Evolutionary conservation across 2,329 filamentous ascomycete species (phyloP).

Genomic region (Pezicula rhizophila): DNA sequence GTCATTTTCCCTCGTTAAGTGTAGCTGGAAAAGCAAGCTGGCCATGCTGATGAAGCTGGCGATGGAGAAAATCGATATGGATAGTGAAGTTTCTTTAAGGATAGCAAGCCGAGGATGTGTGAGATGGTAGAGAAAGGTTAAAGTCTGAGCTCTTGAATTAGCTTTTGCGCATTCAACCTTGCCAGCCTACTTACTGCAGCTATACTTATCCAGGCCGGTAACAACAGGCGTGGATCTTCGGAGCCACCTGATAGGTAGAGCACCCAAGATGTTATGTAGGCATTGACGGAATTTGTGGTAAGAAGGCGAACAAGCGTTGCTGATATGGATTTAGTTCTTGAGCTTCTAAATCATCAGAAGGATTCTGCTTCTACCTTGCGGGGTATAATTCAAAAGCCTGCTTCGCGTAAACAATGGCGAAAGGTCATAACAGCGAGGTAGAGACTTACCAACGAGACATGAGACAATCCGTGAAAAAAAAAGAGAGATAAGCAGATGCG

Average conservation of each 20-base stretch:
- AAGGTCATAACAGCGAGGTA: neutral
- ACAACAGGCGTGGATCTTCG: conserved; percentile 61
- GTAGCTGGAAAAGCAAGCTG: conserved; percentile 59
- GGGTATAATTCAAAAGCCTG: conserved; percentile 80
- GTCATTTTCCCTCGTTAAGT: conserved; percentile 32
- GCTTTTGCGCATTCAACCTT: neutral
- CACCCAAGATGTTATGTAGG: conserved; percentile 67
- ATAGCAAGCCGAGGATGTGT: conserved; percentile 76
- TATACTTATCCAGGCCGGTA: conserved; percentile 74
- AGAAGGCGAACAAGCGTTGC: conserved; percentile 76
- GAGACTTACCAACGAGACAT: conserved; percentile 69
- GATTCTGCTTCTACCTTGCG: conserved; percentile 37
- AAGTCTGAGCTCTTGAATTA: conserved; percentile 9
- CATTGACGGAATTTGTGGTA: conserved; percentile 68
- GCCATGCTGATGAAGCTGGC: conserved; percentile 73
- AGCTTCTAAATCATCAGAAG: neutral
- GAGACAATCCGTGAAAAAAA: conserved; percentile 78
- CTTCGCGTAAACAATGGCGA: neutral
- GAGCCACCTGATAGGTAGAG: conserved; percentile 66
- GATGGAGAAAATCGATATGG: conserved; percentile 71
- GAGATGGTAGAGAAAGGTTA: conserved; percentile 70
- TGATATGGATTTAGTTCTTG: conserved; percentile 13
- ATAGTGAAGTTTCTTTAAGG: conserved; percentile 70
- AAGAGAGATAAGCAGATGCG: conserved; percentile 71
- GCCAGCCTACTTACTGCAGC: conserved; percentile 50